Evolutionary conservation across 495 filamentous ascomycete genomes (phyloP), one percentile per base, ranked within the genome.

Genomic region (Neurospora sp.): DNA sequence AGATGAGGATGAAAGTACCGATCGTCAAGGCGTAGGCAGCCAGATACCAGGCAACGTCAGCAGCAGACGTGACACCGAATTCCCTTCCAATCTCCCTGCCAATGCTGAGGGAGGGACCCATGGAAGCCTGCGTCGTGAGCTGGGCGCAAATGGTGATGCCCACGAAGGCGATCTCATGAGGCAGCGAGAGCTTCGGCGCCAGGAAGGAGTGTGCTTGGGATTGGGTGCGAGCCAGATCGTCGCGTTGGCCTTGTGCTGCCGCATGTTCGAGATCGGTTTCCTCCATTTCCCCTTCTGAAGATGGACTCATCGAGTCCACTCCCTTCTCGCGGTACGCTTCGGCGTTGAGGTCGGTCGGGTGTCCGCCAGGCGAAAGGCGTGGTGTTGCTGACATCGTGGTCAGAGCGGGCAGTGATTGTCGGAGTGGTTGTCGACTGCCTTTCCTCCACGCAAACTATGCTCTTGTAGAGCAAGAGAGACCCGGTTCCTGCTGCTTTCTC

Each of bases 1-100:
- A 86, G 35, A 90, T 80, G n/a, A 90, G 80, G 76, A 91, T 90
- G 74, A 91, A 91, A 8, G 89, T 89, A 39, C 89, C 89, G 22
- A 88, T 84, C 0, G 89, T 90, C 53, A 91, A 79, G 39, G 83
- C 83, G 77, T 90, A 91, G 0, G 81, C 85, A 3, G 88, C 88
- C 61, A 88, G 78, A 40, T 87, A 86, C 89, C 89, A 90, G 59
- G 81, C 82, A 14, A 84, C 70, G 42, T 81, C 77, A 1, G 75
- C 81, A 1, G 76, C 75, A 40, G 76, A 76, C 20, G 59, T 41
- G n/a, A 71, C 41, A 68, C 74, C 74, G 61, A 78, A 80, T 39
- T 71, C 71, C 3, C 61, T 38, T 53, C 79, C 78, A 5, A 81
- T 77, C 45, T 81, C 75, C 68, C 82, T 78, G 5, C 83, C 77